Evolutionary conservation across 768 basidiomycete species (phyloP).

Genomic region (Rubroboletus pulcherrimus): DNA sequence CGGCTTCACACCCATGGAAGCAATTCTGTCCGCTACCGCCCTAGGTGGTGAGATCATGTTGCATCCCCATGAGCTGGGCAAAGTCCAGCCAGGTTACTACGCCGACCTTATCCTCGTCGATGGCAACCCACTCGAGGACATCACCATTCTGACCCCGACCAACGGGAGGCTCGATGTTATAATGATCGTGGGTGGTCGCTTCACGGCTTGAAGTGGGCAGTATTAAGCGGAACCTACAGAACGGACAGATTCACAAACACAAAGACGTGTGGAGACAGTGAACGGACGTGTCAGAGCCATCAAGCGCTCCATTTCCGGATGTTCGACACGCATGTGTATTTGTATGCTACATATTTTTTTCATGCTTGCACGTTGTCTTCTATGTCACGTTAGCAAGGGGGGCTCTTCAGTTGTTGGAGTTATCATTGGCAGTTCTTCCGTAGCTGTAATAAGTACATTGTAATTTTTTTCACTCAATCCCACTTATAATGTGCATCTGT

Average conservation of each 20-base stretch:
- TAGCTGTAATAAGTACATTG: not conserved
- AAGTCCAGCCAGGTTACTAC: constrained; percentile 35
- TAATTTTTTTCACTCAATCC: not conserved
- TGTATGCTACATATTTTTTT: not conserved
- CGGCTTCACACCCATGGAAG: constrained; percentile 35
- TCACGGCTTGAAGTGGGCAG: not conserved
- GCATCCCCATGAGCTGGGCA: constrained; percentile 35
- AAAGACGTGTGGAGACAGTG: not conserved
- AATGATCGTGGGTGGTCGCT: constrained; percentile 27
- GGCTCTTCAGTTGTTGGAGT: not conserved
- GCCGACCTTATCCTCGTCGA: constrained; percentile 36
- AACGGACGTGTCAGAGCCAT: not conserved
- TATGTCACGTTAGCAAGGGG: not conserved
- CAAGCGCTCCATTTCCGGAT: not conserved
- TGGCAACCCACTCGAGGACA: constrained; percentile 36
- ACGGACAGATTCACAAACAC: constrained; percentile 26
- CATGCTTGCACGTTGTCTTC: not conserved
- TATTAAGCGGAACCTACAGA: constrained; percentile 13
- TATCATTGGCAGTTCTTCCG: not conserved
- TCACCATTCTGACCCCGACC: constrained; percentile 29
- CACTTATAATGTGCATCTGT: not conserved
- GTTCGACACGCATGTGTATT: too few relatives aligned
- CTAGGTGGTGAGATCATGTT: constrained; percentile 36
- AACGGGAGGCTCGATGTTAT: constrained; percentile 33
- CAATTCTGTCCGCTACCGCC: constrained; percentile 33